These are phyloP conservation scores for Alternaria triticimaculans DNA, from an alignment of 2,329 filamentous ascomycete species.

Conservation along the genomic window DNA sequence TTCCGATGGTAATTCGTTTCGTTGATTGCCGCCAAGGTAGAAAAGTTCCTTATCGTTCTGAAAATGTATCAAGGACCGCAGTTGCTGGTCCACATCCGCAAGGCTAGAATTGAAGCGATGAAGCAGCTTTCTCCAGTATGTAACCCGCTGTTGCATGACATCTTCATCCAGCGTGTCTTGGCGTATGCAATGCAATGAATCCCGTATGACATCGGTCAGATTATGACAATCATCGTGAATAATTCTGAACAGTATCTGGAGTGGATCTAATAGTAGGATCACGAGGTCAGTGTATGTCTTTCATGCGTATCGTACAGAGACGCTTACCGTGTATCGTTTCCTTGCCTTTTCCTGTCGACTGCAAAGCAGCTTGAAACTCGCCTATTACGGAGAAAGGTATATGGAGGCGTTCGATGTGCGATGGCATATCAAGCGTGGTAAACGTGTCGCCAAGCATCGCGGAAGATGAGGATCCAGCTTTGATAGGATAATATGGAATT, in stretches of 20 bases:
- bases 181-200: slow-evolving; percentile 22
- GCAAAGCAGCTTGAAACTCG: neutral
- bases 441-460: neutral
- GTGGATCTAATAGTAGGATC: slow-evolving; percentile 61
- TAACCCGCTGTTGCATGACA: neutral
- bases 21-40: neutral
- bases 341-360: neutral
- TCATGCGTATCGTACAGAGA: neutral
- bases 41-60: neutral
- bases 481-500: neutral
- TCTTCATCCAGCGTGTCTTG: slow-evolving; percentile 20
- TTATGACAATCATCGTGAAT: slow-evolving; percentile 18
- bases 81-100: neutral
- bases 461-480: neutral
- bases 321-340: neutral
- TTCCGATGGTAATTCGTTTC: neutral
- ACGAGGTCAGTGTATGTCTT: neutral
- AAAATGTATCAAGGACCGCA: neutral
- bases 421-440: neutral
- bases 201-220: slow-evolving; percentile 18
- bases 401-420: neutral
- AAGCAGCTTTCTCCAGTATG: neutral
- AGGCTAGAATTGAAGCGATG: neutral
- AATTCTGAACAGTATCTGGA: slow-evolving; percentile 15
- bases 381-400: neutral